phyloP scores from a whole-genome alignment of 2,329 filamentous ascomycete species.

The Coniella lustricola region DNA sequence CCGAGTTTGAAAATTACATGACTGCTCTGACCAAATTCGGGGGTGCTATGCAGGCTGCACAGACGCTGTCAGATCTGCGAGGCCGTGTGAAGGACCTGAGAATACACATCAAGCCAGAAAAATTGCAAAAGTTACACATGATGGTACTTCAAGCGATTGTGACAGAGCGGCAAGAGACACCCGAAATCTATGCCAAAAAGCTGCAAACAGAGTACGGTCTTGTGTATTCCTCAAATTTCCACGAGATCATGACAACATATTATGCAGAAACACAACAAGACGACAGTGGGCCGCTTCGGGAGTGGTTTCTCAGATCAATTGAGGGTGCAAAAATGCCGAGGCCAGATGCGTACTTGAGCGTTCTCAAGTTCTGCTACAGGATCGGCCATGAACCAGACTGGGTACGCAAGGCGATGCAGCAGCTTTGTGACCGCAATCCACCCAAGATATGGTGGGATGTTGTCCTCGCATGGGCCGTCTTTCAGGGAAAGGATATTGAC shows the following conservation, averaged over 20 bases:
- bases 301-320: conserved; percentile 57
- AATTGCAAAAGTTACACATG: conserved; percentile 35
- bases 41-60: conserved; percentile 45
- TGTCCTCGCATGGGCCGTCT: conserved; percentile 68
- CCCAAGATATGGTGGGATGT: conserved; percentile 61
- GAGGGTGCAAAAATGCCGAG: conserved; percentile 32
- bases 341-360: conserved; percentile 39
- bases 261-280: conserved; percentile 53
- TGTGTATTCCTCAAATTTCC: conserved; percentile 37
- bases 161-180: conserved; percentile 46
- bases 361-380: conserved; percentile 55
- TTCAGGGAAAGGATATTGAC: conserved; percentile 61
- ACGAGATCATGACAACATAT: conserved; percentile 52
- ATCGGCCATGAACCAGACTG: conserved; percentile 51
- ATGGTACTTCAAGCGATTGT: conserved; percentile 55
- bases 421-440: conserved; percentile 39
- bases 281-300: conserved; percentile 47
- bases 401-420: conserved; percentile 52
- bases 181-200: conserved; percentile 48
- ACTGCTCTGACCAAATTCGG: conserved; percentile 47
- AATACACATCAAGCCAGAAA: conserved; percentile 3
- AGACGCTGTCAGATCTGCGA: conserved; percentile 29
- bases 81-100: conserved; percentile 16
- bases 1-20: conserved; percentile 29
- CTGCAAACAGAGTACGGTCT: conserved; percentile 39